phyloP scores from a whole-genome alignment of 495 filamentous ascomycete genomes.

The Sporormia fimetaria region DNA sequence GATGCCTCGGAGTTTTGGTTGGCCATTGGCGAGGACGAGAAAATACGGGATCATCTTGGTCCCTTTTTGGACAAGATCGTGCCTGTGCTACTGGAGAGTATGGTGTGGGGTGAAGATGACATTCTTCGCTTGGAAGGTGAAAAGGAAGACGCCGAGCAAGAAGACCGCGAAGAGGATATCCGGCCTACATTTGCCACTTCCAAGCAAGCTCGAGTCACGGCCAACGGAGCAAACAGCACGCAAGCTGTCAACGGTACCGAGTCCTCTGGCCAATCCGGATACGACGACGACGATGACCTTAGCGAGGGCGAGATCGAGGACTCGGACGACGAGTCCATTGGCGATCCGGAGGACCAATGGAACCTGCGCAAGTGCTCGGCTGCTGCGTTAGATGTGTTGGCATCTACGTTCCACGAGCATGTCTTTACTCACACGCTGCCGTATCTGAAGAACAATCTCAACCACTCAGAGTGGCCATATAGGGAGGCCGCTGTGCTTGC shows the following conservation, averaged over 20 bases:
- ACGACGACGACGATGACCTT: constrained; percentile 43
- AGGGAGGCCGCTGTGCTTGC: constrained; percentile 92
- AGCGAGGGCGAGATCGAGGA: constrained; percentile 87
- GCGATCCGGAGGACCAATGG: constrained; percentile 86
- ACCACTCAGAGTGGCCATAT: constrained; percentile 79
- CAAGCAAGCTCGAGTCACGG: constrained; percentile 41
- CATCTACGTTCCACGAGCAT: constrained; percentile 72
- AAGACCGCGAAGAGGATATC: constrained; percentile 83
- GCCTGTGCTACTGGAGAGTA: constrained; percentile 81
- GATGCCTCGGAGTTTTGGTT: constrained; percentile 99
- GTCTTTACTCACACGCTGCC: constrained; percentile 88
- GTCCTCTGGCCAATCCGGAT: constrained; percentile 11
- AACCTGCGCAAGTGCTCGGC: constrained; percentile 96
- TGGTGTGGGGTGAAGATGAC: constrained; percentile 94
- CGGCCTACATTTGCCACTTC: constrained; percentile 86
- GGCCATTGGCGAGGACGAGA: constrained; percentile 75
- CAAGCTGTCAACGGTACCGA: constrained; percentile 45
- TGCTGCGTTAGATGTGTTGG: constrained; percentile 87
- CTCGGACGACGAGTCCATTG: constrained; percentile 55
- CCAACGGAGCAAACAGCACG: constrained; percentile 35
- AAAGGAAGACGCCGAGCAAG: constrained; percentile 76
- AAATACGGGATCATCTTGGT: constrained; percentile 57
- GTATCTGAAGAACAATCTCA: constrained; percentile 82
- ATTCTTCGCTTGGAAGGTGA: constrained; percentile 71
- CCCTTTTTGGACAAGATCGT: constrained; percentile 78